Conservation (phyloP, 768 basidiomycete genomes). For the Saitozyma sp. region DNA sequence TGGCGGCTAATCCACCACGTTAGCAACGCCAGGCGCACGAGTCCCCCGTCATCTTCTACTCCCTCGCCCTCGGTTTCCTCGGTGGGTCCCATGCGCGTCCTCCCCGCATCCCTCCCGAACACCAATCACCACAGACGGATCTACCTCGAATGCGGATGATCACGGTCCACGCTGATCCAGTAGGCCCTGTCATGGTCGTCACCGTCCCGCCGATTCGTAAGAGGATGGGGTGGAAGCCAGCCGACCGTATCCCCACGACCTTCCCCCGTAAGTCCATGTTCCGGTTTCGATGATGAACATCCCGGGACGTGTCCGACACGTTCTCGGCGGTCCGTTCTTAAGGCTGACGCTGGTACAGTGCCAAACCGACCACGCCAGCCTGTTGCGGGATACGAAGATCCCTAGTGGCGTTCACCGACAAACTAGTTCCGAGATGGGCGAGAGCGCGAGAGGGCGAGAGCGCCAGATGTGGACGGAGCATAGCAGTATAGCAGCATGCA, state of each 20-base stretch:
- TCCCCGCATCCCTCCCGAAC: background rate
- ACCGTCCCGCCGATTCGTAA: conserved; percentile 76
- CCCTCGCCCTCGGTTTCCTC: conserved; percentile 67
- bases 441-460: too few relatives aligned
- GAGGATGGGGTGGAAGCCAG: conserved; percentile 68
- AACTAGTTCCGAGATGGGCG: too few relatives aligned
- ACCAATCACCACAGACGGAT: background rate
- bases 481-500: too few relatives aligned
- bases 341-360: conserved; percentile 54
- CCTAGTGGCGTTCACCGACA: conserved; percentile 18
- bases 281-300: too few relatives aligned
- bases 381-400: conserved; percentile 72
- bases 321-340: background rate
- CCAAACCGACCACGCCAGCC: conserved; percentile 69
- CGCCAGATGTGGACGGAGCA: too few relatives aligned
- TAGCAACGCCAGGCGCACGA: conserved; percentile 91
- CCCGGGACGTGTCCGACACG: background rate
- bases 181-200: conserved; percentile 71
- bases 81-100: conserved; percentile 28
- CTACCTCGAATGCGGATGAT: background rate
- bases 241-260: conserved; percentile 67
- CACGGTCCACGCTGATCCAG: background rate
- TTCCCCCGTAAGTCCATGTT: conserved; percentile 69
- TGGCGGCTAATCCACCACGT: conserved; percentile 6
- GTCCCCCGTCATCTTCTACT: conserved; percentile 86